Base-by-base conservation (phyloP, 2,329 filamentous ascomycete species). In the Verruconis gallopava region DNA sequence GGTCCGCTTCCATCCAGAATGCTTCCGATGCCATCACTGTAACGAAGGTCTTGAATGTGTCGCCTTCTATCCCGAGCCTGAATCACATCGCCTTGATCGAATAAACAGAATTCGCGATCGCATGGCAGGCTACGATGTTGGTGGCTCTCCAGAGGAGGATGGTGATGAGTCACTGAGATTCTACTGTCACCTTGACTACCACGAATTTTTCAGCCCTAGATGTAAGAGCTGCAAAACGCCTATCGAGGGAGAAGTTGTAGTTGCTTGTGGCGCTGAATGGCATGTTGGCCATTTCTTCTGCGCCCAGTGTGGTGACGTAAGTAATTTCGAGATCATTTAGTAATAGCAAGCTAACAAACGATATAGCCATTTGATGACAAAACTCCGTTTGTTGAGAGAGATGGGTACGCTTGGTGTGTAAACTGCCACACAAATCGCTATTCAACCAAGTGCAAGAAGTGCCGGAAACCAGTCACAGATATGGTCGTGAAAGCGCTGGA, bases 261-360 rank as follows among this genome's bases (percentile, higher is more conserved):
- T 95, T 12, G 91, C 91, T 1, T 85, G 93, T 44, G 91, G 91
- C 1, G 76, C 80, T n/a, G 86, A 94, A 63, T 98, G 85, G 84
- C 91, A 98, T 60, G 83, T 84, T 41, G 91, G 91, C 0, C 91
- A 98, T 64, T 98, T 98, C 66, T 98, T 98, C 72, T 98, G 91
- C 57, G 91, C 91, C 33, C 86, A 98, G 68, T 98, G 91, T 58
- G 91, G 91, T 50, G 89, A 98, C 64, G 65, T 68, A 59, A 46
- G 63, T 53, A 25, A n/a, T n/a, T n/a, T 9, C 22, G n/a, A 4
- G 12, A 21, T 28, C 3, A 6, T 37, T 17, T 13, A 14, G 30
- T 38, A 30, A 30, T 43, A 38, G 38, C 43, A 19, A n/a, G n/a
- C n/a, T n/a, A 19, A 14, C 15, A n/a, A 30, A n/a, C 6, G 12